A percentile compares a stretch with the other conserved stretches of the same genome.
Conservation (phyloP, 2,329 filamentous ascomycete genomes). For the Geosmithia flava region DNA sequence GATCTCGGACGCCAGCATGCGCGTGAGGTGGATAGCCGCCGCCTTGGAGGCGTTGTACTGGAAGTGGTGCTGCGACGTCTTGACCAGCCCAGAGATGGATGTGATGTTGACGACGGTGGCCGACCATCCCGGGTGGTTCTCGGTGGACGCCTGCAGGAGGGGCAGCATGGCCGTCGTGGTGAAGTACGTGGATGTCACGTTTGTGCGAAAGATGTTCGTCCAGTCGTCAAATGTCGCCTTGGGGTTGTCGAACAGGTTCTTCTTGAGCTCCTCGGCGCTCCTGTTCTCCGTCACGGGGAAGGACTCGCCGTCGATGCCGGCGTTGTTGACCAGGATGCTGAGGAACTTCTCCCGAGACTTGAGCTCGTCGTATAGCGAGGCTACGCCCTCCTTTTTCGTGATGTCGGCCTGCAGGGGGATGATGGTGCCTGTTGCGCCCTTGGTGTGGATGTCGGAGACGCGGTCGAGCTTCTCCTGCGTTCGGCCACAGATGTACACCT, state of each 20-base stretch:
- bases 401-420: slow-evolving; percentile 50
- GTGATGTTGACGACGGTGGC: slow-evolving; percentile 55
- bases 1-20: slow-evolving; percentile 51
- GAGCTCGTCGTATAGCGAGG: slow-evolving; percentile 44
- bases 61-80: slow-evolving; percentile 52
- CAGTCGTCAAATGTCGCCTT: slow-evolving; percentile 50
- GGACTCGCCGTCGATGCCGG: slow-evolving; percentile 43
- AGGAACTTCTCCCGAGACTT: slow-evolving; percentile 42
- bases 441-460: slow-evolving; percentile 44
- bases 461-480: slow-evolving; percentile 49
- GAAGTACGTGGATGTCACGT: slow-evolving; percentile 60
- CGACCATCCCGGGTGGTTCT: slow-evolving; percentile 32
- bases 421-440: slow-evolving; percentile 40
- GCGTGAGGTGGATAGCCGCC: slow-evolving; percentile 49
- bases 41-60: slow-evolving; percentile 53
- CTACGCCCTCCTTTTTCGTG: slow-evolving; percentile 46
- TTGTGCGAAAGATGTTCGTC: slow-evolving; percentile 61
- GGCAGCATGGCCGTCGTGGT: slow-evolving; percentile 50
- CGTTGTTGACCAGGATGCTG: slow-evolving; percentile 58
- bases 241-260: slow-evolving; percentile 56
- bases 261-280: slow-evolving; percentile 36
- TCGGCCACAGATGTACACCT: slow-evolving; percentile 59
- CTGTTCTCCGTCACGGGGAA: slow-evolving; percentile 41
- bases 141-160: slow-evolving; percentile 40
- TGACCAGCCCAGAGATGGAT: slow-evolving; percentile 53